Conservation (phyloP, 1,139 yeast genomes). For the Nakaseomyces sp. region DNA sequence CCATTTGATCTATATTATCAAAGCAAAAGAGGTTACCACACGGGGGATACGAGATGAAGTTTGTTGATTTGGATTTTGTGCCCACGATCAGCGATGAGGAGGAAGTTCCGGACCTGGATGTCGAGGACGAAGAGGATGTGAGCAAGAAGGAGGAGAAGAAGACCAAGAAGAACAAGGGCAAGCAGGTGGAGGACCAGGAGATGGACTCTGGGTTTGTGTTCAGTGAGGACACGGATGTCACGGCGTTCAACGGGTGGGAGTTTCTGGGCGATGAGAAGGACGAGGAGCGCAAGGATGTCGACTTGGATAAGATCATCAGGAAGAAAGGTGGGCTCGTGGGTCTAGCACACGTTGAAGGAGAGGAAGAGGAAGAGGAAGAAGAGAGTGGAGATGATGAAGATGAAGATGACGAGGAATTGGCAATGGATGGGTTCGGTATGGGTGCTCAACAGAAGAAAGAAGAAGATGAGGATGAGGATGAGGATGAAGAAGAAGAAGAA, state of each 20-base stretch:
- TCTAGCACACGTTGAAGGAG: conserved; percentile 40
- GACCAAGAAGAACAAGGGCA: conserved; percentile 31
- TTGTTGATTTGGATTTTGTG: conserved; percentile 39
- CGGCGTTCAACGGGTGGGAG: conserved; percentile 72
- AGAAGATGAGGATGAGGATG: conserved; percentile 26
- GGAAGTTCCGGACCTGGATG: conserved; percentile 50
- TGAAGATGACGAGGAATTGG: conserved; percentile 46
- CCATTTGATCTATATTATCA: no score
- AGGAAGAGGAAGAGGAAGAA: conserved; percentile 30
- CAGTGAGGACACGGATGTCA: conserved; percentile 47
- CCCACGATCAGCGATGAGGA: conserved; percentile 72
- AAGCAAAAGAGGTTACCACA: no score
- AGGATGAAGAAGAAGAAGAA: conserved; percentile 25
- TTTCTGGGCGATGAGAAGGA: conserved; percentile 46
- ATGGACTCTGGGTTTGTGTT: conserved; percentile 68
- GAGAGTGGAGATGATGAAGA: conserved; percentile 31
- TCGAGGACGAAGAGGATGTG: conserved; percentile 40
- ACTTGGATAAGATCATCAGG: conserved; percentile 74
- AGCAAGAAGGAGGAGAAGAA: conserved; percentile 22
- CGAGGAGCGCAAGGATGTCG: conserved; percentile 53
- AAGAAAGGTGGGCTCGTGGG: conserved; percentile 68
- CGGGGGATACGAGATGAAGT: conserved; percentile 10
- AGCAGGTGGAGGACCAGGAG: conserved; percentile 44
- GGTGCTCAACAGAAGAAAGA: conserved; percentile 37
- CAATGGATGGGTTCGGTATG: conserved; percentile 70